Evolutionary conservation across 768 basidiomycete genomes (phyloP), one percentile per base, ranked within the genome.

Genomic region (Phaeolepiota aurea): DNA sequence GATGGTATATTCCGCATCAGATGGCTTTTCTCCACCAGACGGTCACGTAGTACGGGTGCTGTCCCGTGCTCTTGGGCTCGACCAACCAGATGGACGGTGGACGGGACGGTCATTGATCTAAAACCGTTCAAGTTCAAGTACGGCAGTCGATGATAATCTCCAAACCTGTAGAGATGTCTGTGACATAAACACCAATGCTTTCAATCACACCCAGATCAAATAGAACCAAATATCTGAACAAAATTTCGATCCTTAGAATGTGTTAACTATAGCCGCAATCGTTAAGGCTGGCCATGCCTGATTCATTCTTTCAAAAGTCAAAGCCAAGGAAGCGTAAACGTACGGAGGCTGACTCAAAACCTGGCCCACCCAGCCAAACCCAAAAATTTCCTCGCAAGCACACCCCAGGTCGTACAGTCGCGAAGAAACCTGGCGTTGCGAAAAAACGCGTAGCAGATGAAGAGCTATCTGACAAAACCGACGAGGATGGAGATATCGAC

Each of bases 301-400:
- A 90, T 70, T 63, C 83, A 10, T 92, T 92, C 67, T 91, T 92
- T 64, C 66, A 78, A 20, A 66, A 68, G 12, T 60, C 62, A 37
- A 82, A 77, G 57, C 63, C 61, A 45, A 69, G 72, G 37, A 87
- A 85, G 55, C 72, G 80, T 45, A 83, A 79, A 54, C 76, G 78
- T 19, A 42, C 65, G 11, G 58, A 65, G 9, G 53, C 64, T 4
- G 54, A 35, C 12, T 5, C 33, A 7, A 50, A 32, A 48, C 50
- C 2, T 44, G 51, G 19, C 50, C 58, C 36, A 53, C 54, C 38
- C 53, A 57, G 25, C n/a, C n/a, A 61, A 58, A 45, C 44, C 53
- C 32, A 38, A 47, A 7, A 42, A 35, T 40, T 14, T 35, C 7
- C 33, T 7, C 12, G 15, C 33, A n/a, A 35, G 16, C 7, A 15